Percentiles rank a stretch among this genome's conserved stretches.
phyloP scores from a whole-genome alignment of 139 green algal species.

The Parachlorella kessleri region DNA sequence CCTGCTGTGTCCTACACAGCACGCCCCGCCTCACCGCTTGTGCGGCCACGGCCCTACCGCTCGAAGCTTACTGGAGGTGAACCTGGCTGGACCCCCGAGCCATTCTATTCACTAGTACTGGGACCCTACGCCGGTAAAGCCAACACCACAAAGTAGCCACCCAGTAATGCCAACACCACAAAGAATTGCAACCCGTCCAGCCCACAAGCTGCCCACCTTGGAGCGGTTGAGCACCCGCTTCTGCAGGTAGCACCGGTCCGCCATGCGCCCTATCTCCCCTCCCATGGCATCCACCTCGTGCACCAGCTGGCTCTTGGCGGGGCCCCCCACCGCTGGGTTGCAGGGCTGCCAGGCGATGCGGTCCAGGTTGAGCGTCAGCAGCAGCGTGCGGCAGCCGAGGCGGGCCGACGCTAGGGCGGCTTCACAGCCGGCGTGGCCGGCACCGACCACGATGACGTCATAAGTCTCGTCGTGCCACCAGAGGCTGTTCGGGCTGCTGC shows the following conservation, averaged over 20 bases:
- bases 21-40: too few species aligned
- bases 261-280: conserved; percentile 94
- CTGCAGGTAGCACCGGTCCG: conserved; percentile 90
- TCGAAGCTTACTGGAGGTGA: too few species aligned
- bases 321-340: conserved; percentile 90
- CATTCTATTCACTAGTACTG: too few species aligned
- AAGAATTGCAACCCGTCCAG: too few species aligned
- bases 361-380: conserved; percentile 97
- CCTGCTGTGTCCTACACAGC: too few species aligned
- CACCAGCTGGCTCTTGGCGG: conserved; percentile 95
- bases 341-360: conserved; percentile 96
- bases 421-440: conserved; percentile 96
- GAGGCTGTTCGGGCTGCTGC: too few species aligned
- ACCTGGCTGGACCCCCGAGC: too few species aligned
- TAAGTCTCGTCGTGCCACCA: neutral
- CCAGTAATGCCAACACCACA: too few species aligned
- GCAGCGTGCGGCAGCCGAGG: conserved; percentile 84
- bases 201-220: too few species aligned
- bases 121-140: too few species aligned
- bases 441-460: conserved; percentile 69
- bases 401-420: conserved; percentile 91
- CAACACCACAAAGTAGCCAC: too few species aligned
- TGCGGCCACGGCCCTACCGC: too few species aligned
- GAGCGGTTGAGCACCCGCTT: conserved; percentile 94
- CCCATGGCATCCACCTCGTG: conserved; percentile 97